Conservation (phyloP, 306 rosid genomes). For the Prunus mongolica region DNA sequence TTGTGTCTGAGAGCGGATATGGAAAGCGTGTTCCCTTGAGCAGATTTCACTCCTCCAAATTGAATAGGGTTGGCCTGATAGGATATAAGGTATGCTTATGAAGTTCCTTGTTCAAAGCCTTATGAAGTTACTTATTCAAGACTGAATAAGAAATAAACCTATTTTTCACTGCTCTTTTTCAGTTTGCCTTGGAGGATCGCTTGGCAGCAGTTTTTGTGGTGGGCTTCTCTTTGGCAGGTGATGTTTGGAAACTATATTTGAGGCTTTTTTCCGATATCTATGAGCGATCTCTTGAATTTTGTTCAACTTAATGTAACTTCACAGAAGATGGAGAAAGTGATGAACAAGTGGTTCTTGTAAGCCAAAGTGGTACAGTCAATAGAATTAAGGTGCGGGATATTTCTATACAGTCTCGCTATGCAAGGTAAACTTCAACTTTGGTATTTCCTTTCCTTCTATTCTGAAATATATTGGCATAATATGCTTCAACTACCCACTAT, state of each 20-base stretch:
- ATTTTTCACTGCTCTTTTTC: slow-evolving; percentile 9
- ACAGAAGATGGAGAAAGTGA: slow-evolving; percentile 98
- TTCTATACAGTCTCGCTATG: slow-evolving; percentile 91
- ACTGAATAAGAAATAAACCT: no score
- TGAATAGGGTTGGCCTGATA: slow-evolving; percentile 86
- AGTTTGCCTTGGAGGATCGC: slow-evolving; percentile 83
- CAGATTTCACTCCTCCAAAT: slow-evolving; percentile 62
- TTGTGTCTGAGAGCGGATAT: slow-evolving; percentile 85
- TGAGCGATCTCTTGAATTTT: background rate
- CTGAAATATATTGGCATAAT: background rate
- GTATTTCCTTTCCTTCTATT: slow-evolving; percentile 7
- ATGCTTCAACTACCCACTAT: background rate
- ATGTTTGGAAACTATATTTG: slow-evolving; percentile 2
- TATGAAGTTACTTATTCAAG: background rate
- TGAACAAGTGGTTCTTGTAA: slow-evolving; percentile 94
- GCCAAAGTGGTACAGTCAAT: slow-evolving; percentile 96
- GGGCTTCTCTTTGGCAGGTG: slow-evolving; percentile 85
- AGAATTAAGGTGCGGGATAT: slow-evolving; percentile 93
- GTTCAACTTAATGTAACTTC: background rate
- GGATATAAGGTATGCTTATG: slow-evolving; percentile 78
- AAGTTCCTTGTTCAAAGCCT: background rate
- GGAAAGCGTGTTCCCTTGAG: slow-evolving; percentile 97
- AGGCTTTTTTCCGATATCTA: background rate
- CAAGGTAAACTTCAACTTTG: slow-evolving; percentile 51
- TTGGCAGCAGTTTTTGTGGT: slow-evolving; percentile 92